A percentile compares a stretch with the other conserved stretches of the same genome.
Conservation (phyloP, 495 filamentous ascomycete species). For the Podospora sp. region DNA sequence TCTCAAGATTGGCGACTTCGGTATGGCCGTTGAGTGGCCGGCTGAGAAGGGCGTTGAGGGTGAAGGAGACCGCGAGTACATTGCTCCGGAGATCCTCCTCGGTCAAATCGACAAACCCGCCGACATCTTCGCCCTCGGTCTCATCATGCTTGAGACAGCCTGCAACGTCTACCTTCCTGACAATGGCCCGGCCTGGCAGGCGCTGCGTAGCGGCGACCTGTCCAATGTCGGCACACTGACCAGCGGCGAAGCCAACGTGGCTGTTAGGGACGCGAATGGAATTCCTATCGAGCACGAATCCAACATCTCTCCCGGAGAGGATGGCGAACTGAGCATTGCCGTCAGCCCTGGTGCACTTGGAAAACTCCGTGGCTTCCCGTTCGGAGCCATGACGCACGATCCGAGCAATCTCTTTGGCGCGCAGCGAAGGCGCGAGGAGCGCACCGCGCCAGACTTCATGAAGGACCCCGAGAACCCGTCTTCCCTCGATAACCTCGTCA, state of each 20-base stretch:
- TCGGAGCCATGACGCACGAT: conserved; percentile 32
- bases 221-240: conserved; percentile 83
- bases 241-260: conserved; percentile 67
- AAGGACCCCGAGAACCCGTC: conserved; percentile 64
- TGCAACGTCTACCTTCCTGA: conserved; percentile 90
- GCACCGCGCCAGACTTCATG: conserved; percentile 86
- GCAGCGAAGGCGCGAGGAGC: conserved; percentile 64
- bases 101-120: conserved; percentile 85
- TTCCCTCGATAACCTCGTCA: conserved; percentile 81
- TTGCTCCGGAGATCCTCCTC: conserved; percentile 85
- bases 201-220: conserved; percentile 82
- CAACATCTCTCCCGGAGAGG: conserved; percentile 37
- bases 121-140: conserved; percentile 89
- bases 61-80: conserved; percentile 95
- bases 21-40: conserved; percentile 82
- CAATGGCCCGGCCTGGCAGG: conserved; percentile 87
- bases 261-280: conserved; percentile 75
- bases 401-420: conserved; percentile 51
- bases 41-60: conserved; percentile 75
- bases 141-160: conserved; percentile 92
- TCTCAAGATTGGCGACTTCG: conserved; percentile 95
- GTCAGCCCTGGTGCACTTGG: conserved; percentile 13
- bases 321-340: conserved; percentile 6
- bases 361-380: conserved; percentile 30
- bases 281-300: conserved; percentile 52